phyloP scores from a whole-genome alignment of 441 rosid genomes.

The Melastoma candidum region DNA sequence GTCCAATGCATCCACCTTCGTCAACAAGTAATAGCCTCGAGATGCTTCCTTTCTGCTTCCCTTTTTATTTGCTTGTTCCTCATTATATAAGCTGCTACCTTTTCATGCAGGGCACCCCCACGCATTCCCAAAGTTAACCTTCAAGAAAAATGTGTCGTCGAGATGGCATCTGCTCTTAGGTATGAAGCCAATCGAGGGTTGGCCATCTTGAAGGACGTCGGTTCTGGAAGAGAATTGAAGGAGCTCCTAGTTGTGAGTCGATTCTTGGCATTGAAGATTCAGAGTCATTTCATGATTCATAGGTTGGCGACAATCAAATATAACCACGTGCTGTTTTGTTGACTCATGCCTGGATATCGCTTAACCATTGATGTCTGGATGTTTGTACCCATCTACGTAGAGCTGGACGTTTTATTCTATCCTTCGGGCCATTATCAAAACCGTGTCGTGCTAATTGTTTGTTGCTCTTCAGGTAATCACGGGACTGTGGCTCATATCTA shows the following conservation, averaged over 20 bases:
- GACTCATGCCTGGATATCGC: too few species aligned
- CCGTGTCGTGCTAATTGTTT: slow-evolving; percentile 1
- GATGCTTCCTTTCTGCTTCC: not conserved
- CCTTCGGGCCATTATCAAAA: too few species aligned
- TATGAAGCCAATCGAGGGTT: slow-evolving; percentile 22
- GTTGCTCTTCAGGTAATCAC: slow-evolving; percentile 24
- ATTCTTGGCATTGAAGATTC: not conserved
- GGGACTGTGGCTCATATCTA: slow-evolving; percentile 23
- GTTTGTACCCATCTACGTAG: too few species aligned
- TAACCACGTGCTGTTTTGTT: too few species aligned
- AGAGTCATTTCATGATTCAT: too few species aligned
- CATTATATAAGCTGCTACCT: too few species aligned
- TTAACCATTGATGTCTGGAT: too few species aligned
- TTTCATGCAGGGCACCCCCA: slow-evolving; percentile 47
- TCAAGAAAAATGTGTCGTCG: slow-evolving; percentile 21
- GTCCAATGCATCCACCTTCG: slow-evolving; percentile 67
- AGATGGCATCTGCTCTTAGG: slow-evolving; percentile 20
- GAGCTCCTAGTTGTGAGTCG: slow-evolving; percentile 25
- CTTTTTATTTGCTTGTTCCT: not conserved
- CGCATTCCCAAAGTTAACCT: slow-evolving; percentile 40
- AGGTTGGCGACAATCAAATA: too few species aligned
- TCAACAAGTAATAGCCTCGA: slow-evolving; percentile 45
- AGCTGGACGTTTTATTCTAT: too few species aligned
- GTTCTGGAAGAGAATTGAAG: slow-evolving; percentile 27
- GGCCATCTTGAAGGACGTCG: slow-evolving; percentile 19